Conservation (phyloP, 805 yeast genomes). For the Wickerhamiella siamensis region DNA sequence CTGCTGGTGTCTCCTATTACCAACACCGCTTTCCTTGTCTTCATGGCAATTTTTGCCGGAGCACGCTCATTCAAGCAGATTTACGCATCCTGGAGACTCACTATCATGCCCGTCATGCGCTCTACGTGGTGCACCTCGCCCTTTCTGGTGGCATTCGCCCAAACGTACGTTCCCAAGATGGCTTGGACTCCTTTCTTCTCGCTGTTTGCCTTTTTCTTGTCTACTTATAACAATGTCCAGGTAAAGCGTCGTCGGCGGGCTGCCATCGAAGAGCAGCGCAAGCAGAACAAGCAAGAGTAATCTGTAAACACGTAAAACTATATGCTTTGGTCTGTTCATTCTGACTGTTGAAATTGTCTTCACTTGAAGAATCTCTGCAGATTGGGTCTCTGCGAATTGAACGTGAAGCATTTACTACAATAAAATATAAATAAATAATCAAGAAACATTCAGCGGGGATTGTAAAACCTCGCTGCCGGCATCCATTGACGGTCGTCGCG, state of each 20-base stretch:
- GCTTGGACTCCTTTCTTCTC: conserved; percentile 31
- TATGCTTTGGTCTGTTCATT: too few relatives aligned
- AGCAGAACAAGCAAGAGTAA: neutral
- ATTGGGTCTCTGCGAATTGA: too few relatives aligned
- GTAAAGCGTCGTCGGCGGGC: conserved; percentile 21
- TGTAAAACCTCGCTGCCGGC: neutral
- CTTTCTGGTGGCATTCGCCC: conserved; percentile 25
- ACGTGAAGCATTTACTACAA: too few relatives aligned
- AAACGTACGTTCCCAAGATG: conserved; percentile 25
- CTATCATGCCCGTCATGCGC: conserved; percentile 23
- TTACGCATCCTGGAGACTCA: conserved; percentile 19
- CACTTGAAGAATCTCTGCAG: too few relatives aligned
- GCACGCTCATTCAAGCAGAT: conserved; percentile 22
- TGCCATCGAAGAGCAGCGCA: neutral
- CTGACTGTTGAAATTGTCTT: too few relatives aligned
- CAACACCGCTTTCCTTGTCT: conserved; percentile 21
- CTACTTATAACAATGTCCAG: conserved; percentile 27
- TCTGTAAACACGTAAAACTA: too few relatives aligned
- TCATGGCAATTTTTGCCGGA: conserved; percentile 27
- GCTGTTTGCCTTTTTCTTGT: conserved; percentile 25
- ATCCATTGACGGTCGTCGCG: neutral
- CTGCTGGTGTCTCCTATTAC: conserved; percentile 24
- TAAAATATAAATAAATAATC: too few relatives aligned
- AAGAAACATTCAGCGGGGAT: neutral
- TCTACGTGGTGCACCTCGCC: conserved; percentile 28